Evolutionary conservation across 306 rosid genomes (phyloP), one percentile per base, ranked within the genome.

Genomic region (Sesbania bispinosa): DNA sequence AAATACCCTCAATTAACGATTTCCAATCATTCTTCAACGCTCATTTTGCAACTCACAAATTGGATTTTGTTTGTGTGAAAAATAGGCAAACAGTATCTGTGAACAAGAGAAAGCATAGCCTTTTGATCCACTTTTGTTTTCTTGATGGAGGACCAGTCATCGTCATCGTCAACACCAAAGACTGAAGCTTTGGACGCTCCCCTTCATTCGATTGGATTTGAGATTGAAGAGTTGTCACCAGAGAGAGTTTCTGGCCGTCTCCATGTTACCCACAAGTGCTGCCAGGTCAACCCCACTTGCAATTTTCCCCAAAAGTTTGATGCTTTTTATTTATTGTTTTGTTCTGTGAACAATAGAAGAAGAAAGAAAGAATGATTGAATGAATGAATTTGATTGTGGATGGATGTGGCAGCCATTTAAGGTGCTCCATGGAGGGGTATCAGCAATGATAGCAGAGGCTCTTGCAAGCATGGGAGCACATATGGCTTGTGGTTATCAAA

Each of bases 381-480:
- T 35, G 39, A n/a, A n/a, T n/a, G 33, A 11, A 11, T 52, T 53
- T 72, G 48, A 61, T 51, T 57, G 33, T 74, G 55, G 4, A 15
- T 21, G 47, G 6, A 19, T 21, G 43, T 20, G 10, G 39, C 83
- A 93, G 99, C 97, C 97, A 15, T 94, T 94, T 77, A 91, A 89
- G 85, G 99, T 94, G 80, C 74, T 94, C 39, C 99, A 94, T 83
- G 99, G 99, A 55, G 99, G 99, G 5, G 89, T 91, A 23, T 94
- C 97, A n/a, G 99, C 99, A 4, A 60, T 94, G 85, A 77, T 94
- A 30, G 83, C 97, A 1, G 99, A 94, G 84, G 60, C 90, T 4
- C 83, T 94, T 57, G 96, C 97, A 30, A 76, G 74, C 84, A 90
- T 91, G 82, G 97, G 68, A 81, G 95, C 84, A 15, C 83, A 67